Conservation (phyloP, 768 basidiomycete species). For the Lactarius akahatsu region DNA sequence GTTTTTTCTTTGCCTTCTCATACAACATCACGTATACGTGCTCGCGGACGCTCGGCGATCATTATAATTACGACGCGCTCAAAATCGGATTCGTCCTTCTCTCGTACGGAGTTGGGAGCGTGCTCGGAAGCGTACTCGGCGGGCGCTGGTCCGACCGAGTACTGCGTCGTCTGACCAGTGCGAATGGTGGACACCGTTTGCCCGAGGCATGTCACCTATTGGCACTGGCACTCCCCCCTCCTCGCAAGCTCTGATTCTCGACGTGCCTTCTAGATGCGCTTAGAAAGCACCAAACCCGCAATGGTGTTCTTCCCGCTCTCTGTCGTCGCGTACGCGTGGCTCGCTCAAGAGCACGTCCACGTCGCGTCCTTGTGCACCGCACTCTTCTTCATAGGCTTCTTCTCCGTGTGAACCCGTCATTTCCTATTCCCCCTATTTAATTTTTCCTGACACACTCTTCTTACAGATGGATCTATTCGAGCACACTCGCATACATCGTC, state of each 20-base stretch:
- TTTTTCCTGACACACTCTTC: neutral
- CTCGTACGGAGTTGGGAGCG: slow-evolving; percentile 61
- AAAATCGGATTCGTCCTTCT: slow-evolving; percentile 76
- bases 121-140: slow-evolving; percentile 54
- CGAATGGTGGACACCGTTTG: slow-evolving; percentile 47
- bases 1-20: slow-evolving; percentile 66
- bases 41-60: slow-evolving; percentile 60
- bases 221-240: neutral
- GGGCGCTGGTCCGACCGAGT: slow-evolving; percentile 59
- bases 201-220: slow-evolving; percentile 55
- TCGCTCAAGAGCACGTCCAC: slow-evolving; percentile 58
- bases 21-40: slow-evolving; percentile 75
- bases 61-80: slow-evolving; percentile 67
- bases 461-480: slow-evolving; percentile 57
- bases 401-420: slow-evolving; percentile 56
- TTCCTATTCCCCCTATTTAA: slow-evolving; percentile 8
- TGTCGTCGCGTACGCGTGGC: slow-evolving; percentile 75
- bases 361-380: slow-evolving; percentile 68
- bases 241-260: neutral
- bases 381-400: slow-evolving; percentile 72
- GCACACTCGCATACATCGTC: slow-evolving; percentile 80
- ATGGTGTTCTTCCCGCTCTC: slow-evolving; percentile 60
- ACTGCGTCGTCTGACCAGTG: slow-evolving; percentile 42
- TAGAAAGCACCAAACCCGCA: slow-evolving; percentile 59
- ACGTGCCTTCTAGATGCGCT: slow-evolving; percentile 55